Percentiles rank a stretch among this genome's conserved stretches.
Evolutionary conservation across 2,329 filamentous ascomycete genomes (phyloP).

Genomic region (Chalaropsis ovoidea): DNA sequence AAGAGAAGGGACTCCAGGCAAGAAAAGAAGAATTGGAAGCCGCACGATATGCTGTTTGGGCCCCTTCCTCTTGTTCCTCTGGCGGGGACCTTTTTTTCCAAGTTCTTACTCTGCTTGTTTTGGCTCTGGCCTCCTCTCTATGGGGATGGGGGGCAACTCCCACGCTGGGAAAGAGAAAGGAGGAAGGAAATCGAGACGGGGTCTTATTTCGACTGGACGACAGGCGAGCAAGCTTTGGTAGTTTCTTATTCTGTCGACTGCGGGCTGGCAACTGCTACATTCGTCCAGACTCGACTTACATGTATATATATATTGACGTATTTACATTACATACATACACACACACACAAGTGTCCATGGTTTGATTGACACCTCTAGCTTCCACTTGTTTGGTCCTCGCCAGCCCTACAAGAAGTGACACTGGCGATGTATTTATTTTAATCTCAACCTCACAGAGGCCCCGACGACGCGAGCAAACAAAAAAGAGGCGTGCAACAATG

Average conservation of each 20-base stretch:
- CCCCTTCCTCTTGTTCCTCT: constrained; percentile 13
- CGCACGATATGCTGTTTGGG: constrained; percentile 13
- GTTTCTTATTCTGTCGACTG: not conserved
- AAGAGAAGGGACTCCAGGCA: not conserved
- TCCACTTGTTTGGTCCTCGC: not conserved
- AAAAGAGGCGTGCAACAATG: not conserved
- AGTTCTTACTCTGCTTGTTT: constrained; percentile 15
- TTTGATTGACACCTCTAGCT: not conserved
- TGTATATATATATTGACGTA: no score
- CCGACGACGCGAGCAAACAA: not conserved
- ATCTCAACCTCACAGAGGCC: not conserved
- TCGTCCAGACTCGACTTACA: no score
- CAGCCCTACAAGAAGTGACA: constrained; percentile 7
- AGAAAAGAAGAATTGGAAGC: constrained; percentile 9
- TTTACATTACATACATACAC: no score
- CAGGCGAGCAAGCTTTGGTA: constrained; percentile 3
- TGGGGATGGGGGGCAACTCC: not conserved
- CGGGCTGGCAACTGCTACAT: not conserved
- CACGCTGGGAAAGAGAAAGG: constrained; percentile 4
- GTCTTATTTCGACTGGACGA: constrained; percentile 1
- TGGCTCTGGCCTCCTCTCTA: constrained; percentile 12
- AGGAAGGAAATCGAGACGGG: constrained; percentile 7
- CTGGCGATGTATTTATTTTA: not conserved
- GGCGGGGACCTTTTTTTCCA: not conserved
- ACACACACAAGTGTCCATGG: no score